A percentile compares a stretch with the other conserved stretches of the same genome.
Conservation (phyloP, 1,284 basidiomycete species). For the Ceratobasidium sp. region DNA sequence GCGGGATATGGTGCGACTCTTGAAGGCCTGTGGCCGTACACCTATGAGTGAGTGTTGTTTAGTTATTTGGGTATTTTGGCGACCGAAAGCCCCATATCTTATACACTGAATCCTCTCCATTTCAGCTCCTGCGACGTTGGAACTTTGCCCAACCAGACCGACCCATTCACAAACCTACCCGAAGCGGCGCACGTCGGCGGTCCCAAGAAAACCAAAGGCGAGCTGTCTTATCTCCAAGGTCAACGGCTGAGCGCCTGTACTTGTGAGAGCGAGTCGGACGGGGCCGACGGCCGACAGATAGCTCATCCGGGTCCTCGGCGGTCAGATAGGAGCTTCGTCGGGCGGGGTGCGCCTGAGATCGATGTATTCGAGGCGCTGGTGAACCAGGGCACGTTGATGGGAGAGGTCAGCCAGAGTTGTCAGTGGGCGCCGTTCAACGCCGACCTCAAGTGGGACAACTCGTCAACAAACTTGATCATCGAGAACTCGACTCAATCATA, state of each 20-base stretch:
- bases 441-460: slow-evolving; percentile 37
- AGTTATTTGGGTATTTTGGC: too few relatives aligned
- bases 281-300: slow-evolving; percentile 57
- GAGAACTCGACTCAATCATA: slow-evolving; percentile 60
- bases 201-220: slow-evolving; percentile 58
- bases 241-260: slow-evolving; percentile 88
- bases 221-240: slow-evolving; percentile 79
- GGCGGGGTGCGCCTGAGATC: slow-evolving; percentile 70
- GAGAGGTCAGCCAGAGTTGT: slow-evolving; percentile 73
- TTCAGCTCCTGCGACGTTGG: slow-evolving; percentile 63
- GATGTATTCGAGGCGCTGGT: slow-evolving; percentile 55
- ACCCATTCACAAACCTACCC: slow-evolving; percentile 49
- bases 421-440: slow-evolving; percentile 66
- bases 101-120: too few relatives aligned
- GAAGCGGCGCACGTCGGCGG: slow-evolving; percentile 56
- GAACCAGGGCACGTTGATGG: slow-evolving; percentile 54
- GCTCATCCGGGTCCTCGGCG: slow-evolving; percentile 80
- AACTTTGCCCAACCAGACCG: slow-evolving; percentile 60
- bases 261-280: slow-evolving; percentile 60
- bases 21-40: slow-evolving; percentile 65
- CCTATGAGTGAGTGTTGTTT: too few relatives aligned
- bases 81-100: too few relatives aligned
- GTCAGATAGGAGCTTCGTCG: slow-evolving; percentile 73
- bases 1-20: slow-evolving; percentile 69
- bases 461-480: slow-evolving; percentile 61